These are phyloP conservation scores for Saxophila tyrrhenica DNA, from an alignment of 495 filamentous ascomycete genomes.

Conservation along the genomic window DNA sequence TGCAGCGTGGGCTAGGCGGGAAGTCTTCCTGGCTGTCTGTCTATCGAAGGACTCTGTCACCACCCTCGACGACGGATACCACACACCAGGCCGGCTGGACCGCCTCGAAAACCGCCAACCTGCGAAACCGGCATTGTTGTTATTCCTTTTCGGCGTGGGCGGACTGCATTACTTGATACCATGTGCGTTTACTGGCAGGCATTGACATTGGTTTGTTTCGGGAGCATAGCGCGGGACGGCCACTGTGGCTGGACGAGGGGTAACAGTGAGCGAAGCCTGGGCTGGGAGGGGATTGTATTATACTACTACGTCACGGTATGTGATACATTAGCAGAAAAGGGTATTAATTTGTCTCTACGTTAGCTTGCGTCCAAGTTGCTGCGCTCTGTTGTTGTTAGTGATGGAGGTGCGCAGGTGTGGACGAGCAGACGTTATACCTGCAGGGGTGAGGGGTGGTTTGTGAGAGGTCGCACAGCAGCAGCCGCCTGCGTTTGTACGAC, in stretches of 20 bases:
- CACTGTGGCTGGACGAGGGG: no score
- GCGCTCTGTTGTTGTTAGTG: no score
- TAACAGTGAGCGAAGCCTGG: no score
- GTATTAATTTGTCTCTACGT: not conserved
- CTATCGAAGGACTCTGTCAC: no score
- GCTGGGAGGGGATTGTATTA: not conserved
- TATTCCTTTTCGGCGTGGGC: not conserved
- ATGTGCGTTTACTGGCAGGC: conserved; percentile 14
- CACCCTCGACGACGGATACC: no score
- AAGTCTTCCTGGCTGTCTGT: no score
- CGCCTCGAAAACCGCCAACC: not conserved
- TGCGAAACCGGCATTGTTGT: not conserved
- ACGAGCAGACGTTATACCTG: not conserved
- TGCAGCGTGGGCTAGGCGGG: no score
- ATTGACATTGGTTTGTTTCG: not conserved
- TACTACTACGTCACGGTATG: not conserved
- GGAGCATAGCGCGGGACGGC: not conserved
- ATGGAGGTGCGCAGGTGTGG: no score
- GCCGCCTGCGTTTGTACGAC: not conserved
- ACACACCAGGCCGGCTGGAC: conserved; percentile 1
- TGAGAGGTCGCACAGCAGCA: not conserved
- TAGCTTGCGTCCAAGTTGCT: not conserved
- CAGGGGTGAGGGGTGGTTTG: not conserved
- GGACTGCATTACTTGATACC: conserved; percentile 7
- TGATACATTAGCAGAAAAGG: not conserved